Percentiles rank a stretch among this genome's conserved stretches.
Conservation (phyloP, 2,329 filamentous ascomycete genomes). For the Colletotrichum cuscutae region DNA sequence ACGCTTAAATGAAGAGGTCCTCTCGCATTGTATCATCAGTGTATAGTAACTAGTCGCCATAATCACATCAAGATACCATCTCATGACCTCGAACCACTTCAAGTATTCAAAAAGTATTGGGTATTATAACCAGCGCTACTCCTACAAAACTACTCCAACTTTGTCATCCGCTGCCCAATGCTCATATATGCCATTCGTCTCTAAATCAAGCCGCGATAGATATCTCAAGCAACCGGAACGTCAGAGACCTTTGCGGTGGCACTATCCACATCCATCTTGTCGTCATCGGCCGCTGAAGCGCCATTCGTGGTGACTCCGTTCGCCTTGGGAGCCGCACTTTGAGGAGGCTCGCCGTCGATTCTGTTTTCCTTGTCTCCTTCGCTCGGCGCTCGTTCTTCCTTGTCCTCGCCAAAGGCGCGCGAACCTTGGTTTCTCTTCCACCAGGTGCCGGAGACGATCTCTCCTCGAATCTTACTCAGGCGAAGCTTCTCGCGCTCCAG, state of each 20-base stretch:
- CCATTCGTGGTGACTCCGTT: background rate
- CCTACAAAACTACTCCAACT: constrained; percentile 17
- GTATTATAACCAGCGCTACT: constrained; percentile 34
- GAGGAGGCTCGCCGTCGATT: constrained; percentile 35
- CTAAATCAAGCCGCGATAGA: background rate
- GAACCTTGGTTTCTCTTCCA: constrained; percentile 43
- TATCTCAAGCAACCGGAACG: background rate
- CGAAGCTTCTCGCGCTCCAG: constrained; percentile 31
- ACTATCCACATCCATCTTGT: constrained; percentile 24
- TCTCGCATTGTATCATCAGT: background rate
- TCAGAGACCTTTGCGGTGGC: background rate
- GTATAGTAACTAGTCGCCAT: background rate
- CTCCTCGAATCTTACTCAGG: constrained; percentile 40
- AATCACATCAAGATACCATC: constrained; percentile 11
- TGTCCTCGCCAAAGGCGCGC: constrained; percentile 37
- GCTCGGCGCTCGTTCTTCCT: constrained; percentile 42
- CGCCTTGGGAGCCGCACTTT: background rate
- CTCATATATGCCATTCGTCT: background rate
- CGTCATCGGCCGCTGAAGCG: background rate
- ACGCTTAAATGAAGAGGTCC: background rate
- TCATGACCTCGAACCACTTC: background rate
- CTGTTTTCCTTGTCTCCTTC: constrained; percentile 62
- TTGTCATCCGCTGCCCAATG: constrained; percentile 6
- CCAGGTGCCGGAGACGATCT: constrained; percentile 47
- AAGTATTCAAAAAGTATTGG: constrained; percentile 23